Percentiles rank a stretch among this genome's conserved stretches.
phyloP scores from a whole-genome alignment of 2,329 filamentous ascomycete genomes.

The Xylaria sp. region DNA sequence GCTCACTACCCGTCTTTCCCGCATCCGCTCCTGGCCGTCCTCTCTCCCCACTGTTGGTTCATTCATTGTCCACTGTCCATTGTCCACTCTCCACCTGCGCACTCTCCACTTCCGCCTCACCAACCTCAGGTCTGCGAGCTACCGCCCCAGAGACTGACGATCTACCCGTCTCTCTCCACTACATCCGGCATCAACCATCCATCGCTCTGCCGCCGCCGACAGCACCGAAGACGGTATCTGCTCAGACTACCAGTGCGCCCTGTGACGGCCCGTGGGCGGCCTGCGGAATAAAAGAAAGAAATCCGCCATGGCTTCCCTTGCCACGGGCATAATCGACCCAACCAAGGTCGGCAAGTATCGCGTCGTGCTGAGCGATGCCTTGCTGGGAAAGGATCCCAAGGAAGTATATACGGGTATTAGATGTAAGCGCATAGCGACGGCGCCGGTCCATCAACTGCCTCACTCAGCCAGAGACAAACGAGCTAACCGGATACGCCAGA shows the following conservation, averaged over 20 bases:
- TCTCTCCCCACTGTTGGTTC: not conserved
- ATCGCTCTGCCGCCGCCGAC: conserved; percentile 13
- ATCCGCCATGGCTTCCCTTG: conserved; percentile 45
- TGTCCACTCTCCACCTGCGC: not conserved
- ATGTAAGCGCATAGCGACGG: conserved; percentile 57
- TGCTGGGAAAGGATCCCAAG: conserved; percentile 66
- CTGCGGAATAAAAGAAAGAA: conserved; percentile 9
- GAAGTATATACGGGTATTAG: conserved; percentile 70
- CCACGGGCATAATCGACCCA: conserved; percentile 61
- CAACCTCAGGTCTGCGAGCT: conserved; percentile 20
- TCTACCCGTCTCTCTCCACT: conserved; percentile 32
- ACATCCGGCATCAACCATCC: conserved; percentile 1
- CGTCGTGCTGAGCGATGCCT: conserved; percentile 70
- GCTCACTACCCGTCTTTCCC: not conserved
- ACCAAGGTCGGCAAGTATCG: conserved; percentile 71
- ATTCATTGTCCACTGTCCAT: not conserved
- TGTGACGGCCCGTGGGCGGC: not conserved
- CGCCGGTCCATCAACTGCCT: not conserved
- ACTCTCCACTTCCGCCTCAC: conserved; percentile 10
- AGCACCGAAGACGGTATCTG: conserved; percentile 1
- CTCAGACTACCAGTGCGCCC: not conserved
- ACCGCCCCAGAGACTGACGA: conserved; percentile 23
- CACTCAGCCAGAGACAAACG: not conserved
- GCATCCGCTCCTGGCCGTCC: not conserved
- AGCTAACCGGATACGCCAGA: conserved; percentile 55